A percentile compares a stretch with the other conserved stretches of the same genome.
phyloP scores from a whole-genome alignment of 306 rosid species.

The Vigna hirtella region DNA sequence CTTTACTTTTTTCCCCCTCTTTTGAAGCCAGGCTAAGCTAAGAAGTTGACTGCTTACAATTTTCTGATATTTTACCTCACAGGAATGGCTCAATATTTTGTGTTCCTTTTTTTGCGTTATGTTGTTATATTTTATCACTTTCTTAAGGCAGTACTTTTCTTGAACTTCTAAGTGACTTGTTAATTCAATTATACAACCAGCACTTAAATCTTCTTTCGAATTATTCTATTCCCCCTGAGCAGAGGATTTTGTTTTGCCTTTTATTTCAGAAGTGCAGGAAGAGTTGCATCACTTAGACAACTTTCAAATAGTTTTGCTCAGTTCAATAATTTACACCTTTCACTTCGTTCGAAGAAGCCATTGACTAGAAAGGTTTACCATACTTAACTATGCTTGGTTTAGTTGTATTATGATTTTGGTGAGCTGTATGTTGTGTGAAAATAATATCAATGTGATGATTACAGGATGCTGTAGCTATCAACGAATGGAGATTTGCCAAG shows the following conservation, averaged over 20 bases:
- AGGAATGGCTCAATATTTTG: constrained; percentile 16
- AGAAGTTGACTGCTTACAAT: not conserved
- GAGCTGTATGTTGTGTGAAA: constrained; percentile 26
- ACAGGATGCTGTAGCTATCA: constrained; percentile 88
- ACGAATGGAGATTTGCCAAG: constrained; percentile 97
- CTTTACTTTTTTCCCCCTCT: not conserved
- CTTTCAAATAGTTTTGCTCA: constrained; percentile 93
- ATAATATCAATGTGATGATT: constrained; percentile 53
- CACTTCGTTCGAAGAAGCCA: constrained; percentile 83
- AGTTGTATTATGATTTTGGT: constrained; percentile 15
- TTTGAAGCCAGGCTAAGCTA: constrained; percentile 9
- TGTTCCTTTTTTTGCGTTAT: not conserved
- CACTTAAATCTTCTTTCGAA: constrained; percentile 30
- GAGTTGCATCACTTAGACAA: constrained; percentile 83
- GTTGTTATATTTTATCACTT: not conserved
- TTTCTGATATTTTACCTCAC: constrained; percentile 32
- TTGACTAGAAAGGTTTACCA: constrained; percentile 82
- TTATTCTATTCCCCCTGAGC: constrained; percentile 13
- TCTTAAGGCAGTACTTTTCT: constrained; percentile 35
- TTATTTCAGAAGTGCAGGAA: constrained; percentile 72
- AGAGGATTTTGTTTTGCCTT: constrained; percentile 43
- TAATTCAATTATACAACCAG: constrained; percentile 34
- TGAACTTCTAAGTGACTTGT: constrained; percentile 31
- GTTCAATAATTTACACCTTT: constrained; percentile 77
- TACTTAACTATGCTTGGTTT: constrained; percentile 25